Percentiles rank a stretch among this genome's conserved stretches.
Conservation (phyloP, 2,329 filamentous ascomycete species). For the Fusarium transvaalense region DNA sequence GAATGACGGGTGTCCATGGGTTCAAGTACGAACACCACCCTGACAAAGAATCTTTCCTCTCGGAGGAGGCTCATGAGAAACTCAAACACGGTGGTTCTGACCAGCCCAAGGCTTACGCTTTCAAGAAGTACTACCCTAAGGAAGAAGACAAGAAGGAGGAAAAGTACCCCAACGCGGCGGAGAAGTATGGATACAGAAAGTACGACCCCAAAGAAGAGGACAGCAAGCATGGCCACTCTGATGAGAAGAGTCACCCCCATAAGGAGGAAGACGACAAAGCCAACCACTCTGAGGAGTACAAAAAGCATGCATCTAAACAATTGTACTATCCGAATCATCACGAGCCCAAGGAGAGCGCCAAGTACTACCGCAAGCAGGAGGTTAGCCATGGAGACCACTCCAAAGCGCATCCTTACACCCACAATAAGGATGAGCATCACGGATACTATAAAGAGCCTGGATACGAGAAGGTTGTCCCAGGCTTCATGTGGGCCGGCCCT, state of each 20-base stretch:
- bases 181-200: not conserved
- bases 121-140: not conserved
- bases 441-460: not conserved
- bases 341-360: not conserved
- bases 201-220: not conserved
- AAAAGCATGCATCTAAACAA: not conserved
- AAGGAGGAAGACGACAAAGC: not conserved
- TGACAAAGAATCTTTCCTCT: not conserved
- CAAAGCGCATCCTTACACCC: not conserved
- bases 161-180: not conserved
- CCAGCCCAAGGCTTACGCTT: not conserved
- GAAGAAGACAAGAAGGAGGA: not conserved
- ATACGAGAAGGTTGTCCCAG: not conserved
- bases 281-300: not conserved
- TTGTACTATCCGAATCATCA: not conserved
- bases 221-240: not conserved
- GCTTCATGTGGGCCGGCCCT: conserved; percentile 7
- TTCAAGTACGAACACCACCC: not conserved
- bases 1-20: not conserved
- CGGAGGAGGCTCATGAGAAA: not conserved
- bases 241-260: not conserved
- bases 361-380: conserved; percentile 2
- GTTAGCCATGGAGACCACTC: not conserved
- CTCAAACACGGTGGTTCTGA: not conserved
- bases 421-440: not conserved